A percentile compares a stretch with the other conserved stretches of the same genome.
phyloP scores from a whole-genome alignment of 805 yeast genomes.

The Metschnikowia santaceciliae region DNA sequence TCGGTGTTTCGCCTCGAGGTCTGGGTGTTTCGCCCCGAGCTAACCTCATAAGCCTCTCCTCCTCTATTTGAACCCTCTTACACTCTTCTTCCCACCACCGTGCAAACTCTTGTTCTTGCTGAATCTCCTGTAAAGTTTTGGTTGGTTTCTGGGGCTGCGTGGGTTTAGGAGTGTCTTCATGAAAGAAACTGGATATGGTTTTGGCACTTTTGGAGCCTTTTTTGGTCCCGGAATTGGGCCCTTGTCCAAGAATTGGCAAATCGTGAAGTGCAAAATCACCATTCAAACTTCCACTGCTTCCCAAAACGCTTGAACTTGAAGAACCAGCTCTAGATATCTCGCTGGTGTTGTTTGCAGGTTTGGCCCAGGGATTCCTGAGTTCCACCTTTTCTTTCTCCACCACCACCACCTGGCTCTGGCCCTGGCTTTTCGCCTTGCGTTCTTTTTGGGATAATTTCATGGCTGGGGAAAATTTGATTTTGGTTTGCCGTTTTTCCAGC shows the following conservation, averaged over 20 bases:
- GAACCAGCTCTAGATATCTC: not conserved
- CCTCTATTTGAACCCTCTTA: slow-evolving; percentile 51
- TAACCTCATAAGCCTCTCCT: not conserved
- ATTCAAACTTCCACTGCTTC: not conserved
- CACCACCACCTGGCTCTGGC: not conserved
- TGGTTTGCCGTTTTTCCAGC: slow-evolving; percentile 18
- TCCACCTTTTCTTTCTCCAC: not conserved
- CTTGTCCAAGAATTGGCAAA: slow-evolving; percentile 22
- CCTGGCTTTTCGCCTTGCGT: slow-evolving; percentile 21
- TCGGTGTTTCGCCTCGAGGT: not conserved
- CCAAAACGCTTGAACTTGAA: not conserved
- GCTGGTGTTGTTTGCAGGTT: not conserved
- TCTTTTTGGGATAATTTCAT: slow-evolving; percentile 57
- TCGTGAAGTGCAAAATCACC: slow-evolving; percentile 1
- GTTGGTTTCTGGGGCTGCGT: slow-evolving; percentile 26
- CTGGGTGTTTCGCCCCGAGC: slow-evolving; percentile 1
- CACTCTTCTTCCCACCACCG: slow-evolving; percentile 87
- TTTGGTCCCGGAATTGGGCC: slow-evolving; percentile 4
- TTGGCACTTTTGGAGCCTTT: slow-evolving; percentile 3
- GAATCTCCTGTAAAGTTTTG: slow-evolving; percentile 61
- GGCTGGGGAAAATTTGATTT: slow-evolving; percentile 33
- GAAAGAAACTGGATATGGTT: slow-evolving; percentile 41
- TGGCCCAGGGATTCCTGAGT: slow-evolving; percentile 12
- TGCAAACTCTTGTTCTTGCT: slow-evolving; percentile 80
- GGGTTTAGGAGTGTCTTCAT: slow-evolving; percentile 37